phyloP scores from a whole-genome alignment of 225 moss, liverwort and hornwort genomes.

The Straminergon stramineum region DNA sequence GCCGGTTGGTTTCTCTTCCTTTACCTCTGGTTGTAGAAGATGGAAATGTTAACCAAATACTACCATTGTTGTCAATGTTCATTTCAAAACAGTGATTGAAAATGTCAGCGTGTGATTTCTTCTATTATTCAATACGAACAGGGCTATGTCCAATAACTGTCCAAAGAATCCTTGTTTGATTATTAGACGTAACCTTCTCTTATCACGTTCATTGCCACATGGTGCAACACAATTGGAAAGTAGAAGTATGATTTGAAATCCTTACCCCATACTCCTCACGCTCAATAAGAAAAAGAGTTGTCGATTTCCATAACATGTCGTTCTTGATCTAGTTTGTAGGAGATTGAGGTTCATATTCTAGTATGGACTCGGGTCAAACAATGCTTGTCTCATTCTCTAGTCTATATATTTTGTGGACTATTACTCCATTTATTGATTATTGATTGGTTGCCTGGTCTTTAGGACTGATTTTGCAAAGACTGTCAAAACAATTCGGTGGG shows the following conservation, averaged over 20 bases:
- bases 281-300: background rate
- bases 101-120: background rate
- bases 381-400: background rate
- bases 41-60: background rate
- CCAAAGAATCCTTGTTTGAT: background rate
- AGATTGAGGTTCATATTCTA: background rate
- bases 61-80: background rate
- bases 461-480: slow-evolving; percentile 55
- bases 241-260: background rate
- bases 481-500: slow-evolving; percentile 57
- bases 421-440: background rate
- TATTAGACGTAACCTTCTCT: background rate
- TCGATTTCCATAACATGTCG: background rate
- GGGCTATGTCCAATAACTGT: too few species aligned
- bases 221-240: background rate
- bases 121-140: too few species aligned
- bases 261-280: background rate
- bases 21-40: background rate
- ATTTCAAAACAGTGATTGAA: background rate
- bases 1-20: slow-evolving; percentile 26
- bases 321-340: background rate
- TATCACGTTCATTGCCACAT: background rate
- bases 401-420: background rate
- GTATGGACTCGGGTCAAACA: background rate
- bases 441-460: background rate